Evolutionary conservation across 1,284 basidiomycete species (phyloP).

Genomic region (Bondarzewia mesenterica): DNA sequence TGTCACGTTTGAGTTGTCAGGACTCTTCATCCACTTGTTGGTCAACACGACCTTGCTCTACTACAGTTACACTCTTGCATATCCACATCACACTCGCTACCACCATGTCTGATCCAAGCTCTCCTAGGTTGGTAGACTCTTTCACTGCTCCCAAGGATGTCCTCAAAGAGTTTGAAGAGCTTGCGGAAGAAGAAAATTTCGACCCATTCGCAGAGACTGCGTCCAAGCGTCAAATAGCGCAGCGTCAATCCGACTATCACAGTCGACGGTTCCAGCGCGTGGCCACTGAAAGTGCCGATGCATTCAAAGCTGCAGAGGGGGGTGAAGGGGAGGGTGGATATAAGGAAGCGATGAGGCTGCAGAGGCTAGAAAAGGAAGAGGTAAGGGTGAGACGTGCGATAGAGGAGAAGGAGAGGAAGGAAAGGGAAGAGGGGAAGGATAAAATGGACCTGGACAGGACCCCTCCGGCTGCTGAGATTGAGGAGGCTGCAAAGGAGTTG

Average conservation of each 20-base stretch:
- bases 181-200: slow-evolving; percentile 85
- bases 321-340: slow-evolving; percentile 80
- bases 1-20: no score
- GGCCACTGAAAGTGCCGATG: slow-evolving; percentile 72
- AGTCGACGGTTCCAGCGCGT: slow-evolving; percentile 83
- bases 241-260: slow-evolving; percentile 95
- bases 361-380: slow-evolving; percentile 92
- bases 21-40: no score
- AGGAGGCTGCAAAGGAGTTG: slow-evolving; percentile 61
- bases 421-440: slow-evolving; percentile 73
- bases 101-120: slow-evolving; percentile 28
- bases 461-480: slow-evolving; percentile 69
- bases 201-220: slow-evolving; percentile 94
- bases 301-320: slow-evolving; percentile 62
- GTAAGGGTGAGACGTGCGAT: slow-evolving; percentile 77
- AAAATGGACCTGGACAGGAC: slow-evolving; percentile 86
- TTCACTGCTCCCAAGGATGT: slow-evolving; percentile 93
- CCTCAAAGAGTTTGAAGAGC: slow-evolving; percentile 87
- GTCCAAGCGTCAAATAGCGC: slow-evolving; percentile 87
- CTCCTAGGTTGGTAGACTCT: slow-evolving; percentile 60
- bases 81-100: neutral
- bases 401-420: slow-evolving; percentile 79
- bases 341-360: slow-evolving; percentile 92
- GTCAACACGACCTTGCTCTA: no score
- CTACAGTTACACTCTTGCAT: no score